These are phyloP conservation scores for Scheffersomyces stipitis DNA, from an alignment of 805 yeast species.

Conservation along the genomic window DNA sequence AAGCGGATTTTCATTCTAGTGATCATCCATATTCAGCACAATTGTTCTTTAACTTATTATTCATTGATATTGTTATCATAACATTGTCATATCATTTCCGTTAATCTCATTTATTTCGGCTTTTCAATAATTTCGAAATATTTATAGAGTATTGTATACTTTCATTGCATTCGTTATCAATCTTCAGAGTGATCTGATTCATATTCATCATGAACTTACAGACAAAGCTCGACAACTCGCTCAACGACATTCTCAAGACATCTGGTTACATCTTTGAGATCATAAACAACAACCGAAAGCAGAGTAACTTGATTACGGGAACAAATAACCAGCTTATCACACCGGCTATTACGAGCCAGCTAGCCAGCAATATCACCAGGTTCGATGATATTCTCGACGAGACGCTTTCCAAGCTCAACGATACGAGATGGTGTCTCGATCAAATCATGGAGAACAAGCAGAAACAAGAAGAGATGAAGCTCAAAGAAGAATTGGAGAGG, in stretches of 20 bases:
- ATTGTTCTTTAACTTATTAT: too few species aligned
- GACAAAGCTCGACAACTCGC: constrained; percentile 37
- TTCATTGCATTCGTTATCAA: too few species aligned
- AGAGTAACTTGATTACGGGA: constrained; percentile 42
- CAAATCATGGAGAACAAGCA: constrained; percentile 42
- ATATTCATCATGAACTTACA: constrained; percentile 38
- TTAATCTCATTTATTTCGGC: too few species aligned
- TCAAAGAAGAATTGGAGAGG: constrained; percentile 34
- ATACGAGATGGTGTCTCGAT: constrained; percentile 44
- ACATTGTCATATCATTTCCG: too few species aligned
- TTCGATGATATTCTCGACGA: constrained; percentile 46
- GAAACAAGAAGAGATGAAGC: constrained; percentile 39
- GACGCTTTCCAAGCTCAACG: constrained; percentile 40
- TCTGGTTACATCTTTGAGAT: constrained; percentile 46
- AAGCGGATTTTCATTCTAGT: too few species aligned
- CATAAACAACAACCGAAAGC: constrained; percentile 39
- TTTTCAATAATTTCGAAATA: too few species aligned
- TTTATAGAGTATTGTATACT: too few species aligned
- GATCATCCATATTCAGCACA: too few species aligned
- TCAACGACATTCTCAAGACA: constrained; percentile 40
- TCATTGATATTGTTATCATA: too few species aligned
- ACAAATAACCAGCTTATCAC: constrained; percentile 41
- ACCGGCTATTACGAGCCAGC: constrained; percentile 35
- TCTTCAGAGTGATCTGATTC: too few species aligned
- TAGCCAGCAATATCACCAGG: constrained; percentile 31